Conservation (phyloP, 257 asterid species). For the Salvia splendens region DNA sequence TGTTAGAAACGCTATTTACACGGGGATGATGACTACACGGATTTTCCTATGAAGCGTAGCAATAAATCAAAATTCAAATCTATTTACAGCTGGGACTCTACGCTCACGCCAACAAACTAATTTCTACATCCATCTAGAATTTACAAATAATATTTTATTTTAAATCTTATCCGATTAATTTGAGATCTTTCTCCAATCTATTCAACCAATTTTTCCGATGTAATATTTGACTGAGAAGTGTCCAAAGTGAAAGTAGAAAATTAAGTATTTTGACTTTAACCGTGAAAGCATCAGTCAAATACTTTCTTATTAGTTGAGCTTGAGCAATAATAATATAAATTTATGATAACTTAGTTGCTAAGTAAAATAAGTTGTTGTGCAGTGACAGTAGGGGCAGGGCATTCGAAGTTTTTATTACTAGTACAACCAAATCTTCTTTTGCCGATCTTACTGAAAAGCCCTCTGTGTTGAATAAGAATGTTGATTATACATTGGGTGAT, state of each 20-base stretch:
- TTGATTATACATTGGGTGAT: neutral
- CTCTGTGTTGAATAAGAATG: neutral
- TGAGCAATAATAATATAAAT: neutral
- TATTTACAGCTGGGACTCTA: neutral
- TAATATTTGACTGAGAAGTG: too few relatives aligned
- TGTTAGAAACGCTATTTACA: slow-evolving; percentile 33
- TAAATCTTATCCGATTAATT: too few relatives aligned
- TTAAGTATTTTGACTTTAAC: neutral
- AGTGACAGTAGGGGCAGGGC: neutral
- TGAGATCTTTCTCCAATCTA: too few relatives aligned
- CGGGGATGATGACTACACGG: slow-evolving; percentile 29
- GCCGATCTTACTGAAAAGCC: neutral
- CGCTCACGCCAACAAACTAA: slow-evolving; percentile 2
- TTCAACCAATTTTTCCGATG: too few relatives aligned
- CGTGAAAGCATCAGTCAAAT: too few relatives aligned
- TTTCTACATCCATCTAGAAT: neutral
- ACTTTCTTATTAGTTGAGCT: neutral
- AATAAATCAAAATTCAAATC: neutral
- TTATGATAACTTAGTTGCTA: slow-evolving; percentile 20
- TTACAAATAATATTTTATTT: neutral
- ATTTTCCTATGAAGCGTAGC: neutral
- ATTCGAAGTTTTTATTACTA: neutral
- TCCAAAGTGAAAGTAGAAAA: neutral
- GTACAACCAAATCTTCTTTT: neutral
- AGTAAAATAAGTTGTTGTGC: neutral